Conservation (phyloP, 768 basidiomycete species). For the Phylloporus rhodoxanthus region DNA sequence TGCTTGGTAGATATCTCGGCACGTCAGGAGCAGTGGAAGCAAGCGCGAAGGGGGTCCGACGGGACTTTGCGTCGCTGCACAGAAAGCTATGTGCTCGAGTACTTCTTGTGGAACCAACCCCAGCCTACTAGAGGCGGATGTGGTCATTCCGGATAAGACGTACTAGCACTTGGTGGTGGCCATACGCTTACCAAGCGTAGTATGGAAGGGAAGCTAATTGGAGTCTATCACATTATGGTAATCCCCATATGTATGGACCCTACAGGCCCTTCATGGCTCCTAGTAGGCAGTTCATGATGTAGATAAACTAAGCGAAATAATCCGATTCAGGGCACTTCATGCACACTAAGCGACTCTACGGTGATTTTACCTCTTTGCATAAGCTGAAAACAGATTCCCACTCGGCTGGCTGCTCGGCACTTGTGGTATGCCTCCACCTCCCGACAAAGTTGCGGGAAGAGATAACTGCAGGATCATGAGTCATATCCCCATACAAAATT, state of each 20-base stretch:
- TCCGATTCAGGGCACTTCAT: neutral
- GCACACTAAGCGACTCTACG: constrained; percentile 2
- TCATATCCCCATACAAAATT: neutral
- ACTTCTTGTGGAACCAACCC: constrained; percentile 66
- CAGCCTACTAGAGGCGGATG: constrained; percentile 26
- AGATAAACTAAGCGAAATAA: neutral
- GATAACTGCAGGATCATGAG: constrained; percentile 34
- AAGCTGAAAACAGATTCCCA: constrained; percentile 54
- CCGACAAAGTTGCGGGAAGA: constrained; percentile 50
- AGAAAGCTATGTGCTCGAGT: constrained; percentile 72
- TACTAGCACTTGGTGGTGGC: neutral
- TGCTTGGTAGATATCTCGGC: constrained; percentile 41
- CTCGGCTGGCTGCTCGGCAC: constrained; percentile 31
- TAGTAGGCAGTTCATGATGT: neutral
- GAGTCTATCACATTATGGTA: neutral
- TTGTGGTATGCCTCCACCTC: constrained; percentile 35
- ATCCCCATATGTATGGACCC: too few species aligned
- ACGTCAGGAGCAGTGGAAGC: constrained; percentile 48
- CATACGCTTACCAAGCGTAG: constrained; percentile 4
- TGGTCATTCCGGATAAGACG: constrained; percentile 9
- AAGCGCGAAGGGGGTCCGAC: constrained; percentile 61
- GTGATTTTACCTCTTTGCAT: constrained; percentile 33
- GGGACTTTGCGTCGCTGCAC: constrained; percentile 44
- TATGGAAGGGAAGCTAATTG: neutral
- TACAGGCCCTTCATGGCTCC: too few species aligned